phyloP scores from a whole-genome alignment of 176 grass and related monocot species.

The Carex cristatella region DNA sequence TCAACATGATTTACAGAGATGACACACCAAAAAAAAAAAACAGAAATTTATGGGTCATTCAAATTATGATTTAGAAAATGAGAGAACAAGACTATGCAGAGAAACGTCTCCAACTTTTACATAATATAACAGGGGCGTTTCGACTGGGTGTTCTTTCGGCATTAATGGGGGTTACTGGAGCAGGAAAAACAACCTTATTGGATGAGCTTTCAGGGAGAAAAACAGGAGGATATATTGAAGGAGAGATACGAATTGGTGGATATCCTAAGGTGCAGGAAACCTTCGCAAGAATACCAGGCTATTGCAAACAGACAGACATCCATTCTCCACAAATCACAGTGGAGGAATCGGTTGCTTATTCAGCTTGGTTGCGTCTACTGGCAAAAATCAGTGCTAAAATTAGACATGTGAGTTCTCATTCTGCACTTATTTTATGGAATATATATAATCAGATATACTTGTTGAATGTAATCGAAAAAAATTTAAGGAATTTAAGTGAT shows the following conservation, averaged over 20 bases:
- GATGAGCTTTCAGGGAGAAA: slow-evolving; percentile 78
- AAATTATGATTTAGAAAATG: slow-evolving; percentile 48
- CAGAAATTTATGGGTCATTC: not conserved
- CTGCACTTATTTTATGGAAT: not conserved
- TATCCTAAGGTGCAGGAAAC: slow-evolving; percentile 67
- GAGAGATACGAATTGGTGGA: slow-evolving; percentile 66
- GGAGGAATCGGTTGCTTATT: slow-evolving; percentile 62
- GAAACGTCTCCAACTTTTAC: slow-evolving; percentile 53
- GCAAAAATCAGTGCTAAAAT: slow-evolving; percentile 43
- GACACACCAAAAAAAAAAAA: not conserved
- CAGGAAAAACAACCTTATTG: slow-evolving; percentile 75
- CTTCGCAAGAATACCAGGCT: slow-evolving; percentile 72
- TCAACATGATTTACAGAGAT: not conserved
- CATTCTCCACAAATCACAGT: slow-evolving; percentile 75
- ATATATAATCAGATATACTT: not conserved
- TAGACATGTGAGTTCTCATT: slow-evolving; percentile 39
- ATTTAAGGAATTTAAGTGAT: not conserved
- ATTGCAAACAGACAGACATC: slow-evolving; percentile 66
- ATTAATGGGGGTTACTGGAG: slow-evolving; percentile 71
- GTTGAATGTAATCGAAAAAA: not conserved
- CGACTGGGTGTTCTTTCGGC: slow-evolving; percentile 53
- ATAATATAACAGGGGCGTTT: slow-evolving; percentile 57
- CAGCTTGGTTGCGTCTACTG: slow-evolving; percentile 65
- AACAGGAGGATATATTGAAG: slow-evolving; percentile 56
- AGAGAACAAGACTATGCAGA: slow-evolving; percentile 48